A percentile compares a stretch with the other conserved stretches of the same genome.
Evolutionary conservation across 352 stramenopile genomes (phyloP).

Genomic region (Heterotrichella gracilis): DNA sequence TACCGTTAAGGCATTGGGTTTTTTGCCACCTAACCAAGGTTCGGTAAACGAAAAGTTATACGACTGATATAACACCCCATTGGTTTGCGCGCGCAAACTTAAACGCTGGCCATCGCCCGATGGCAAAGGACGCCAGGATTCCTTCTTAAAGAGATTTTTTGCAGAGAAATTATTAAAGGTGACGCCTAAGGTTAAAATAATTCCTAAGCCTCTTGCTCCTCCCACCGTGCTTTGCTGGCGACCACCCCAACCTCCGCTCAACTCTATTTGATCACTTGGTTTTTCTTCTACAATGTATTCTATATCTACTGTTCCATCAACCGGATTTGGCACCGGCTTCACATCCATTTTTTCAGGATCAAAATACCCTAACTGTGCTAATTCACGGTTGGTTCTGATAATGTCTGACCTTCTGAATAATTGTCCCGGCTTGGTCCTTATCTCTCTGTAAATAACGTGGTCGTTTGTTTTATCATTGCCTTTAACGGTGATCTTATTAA

Average conservation of each 20-base stretch:
- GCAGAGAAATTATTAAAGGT: neutral
- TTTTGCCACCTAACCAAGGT: neutral
- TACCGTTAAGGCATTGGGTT: neutral
- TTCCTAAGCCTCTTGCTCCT: neutral
- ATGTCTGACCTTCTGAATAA: neutral
- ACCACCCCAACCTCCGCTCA: neutral
- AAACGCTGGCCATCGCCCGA: neutral
- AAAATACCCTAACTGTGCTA: neutral
- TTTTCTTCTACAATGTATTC: constrained; percentile 3
- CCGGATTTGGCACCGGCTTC: neutral
- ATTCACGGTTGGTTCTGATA: neutral
- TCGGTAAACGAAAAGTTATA: constrained; percentile 7
- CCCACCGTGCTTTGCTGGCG: neutral
- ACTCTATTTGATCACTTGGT: constrained; percentile 3
- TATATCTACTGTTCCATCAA: neutral
- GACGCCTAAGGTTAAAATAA: neutral
- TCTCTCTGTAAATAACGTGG: neutral
- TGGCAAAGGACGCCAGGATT: neutral
- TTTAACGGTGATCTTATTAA: constrained; percentile 1
- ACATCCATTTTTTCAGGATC: neutral
- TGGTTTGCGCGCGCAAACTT: neutral
- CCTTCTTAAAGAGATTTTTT: constrained; percentile 3
- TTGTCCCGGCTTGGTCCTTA: neutral
- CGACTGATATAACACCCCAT: neutral
- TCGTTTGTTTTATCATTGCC: neutral